Evolutionary conservation across 805 yeast genomes (phyloP), one percentile per base, ranked within the genome.

Genomic region (Kockiozyma suomiensis): DNA sequence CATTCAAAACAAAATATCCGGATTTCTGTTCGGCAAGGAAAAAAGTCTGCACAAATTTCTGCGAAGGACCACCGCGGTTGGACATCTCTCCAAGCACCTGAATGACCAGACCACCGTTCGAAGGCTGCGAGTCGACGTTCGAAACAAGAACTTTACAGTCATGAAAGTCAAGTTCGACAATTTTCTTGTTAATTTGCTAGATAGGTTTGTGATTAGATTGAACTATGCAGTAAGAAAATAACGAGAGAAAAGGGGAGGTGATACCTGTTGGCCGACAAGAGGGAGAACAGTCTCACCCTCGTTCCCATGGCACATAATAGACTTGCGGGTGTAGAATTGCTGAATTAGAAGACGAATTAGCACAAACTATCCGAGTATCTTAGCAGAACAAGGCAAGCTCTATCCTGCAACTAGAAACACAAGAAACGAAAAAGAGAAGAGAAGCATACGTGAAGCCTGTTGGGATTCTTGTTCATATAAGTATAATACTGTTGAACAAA

Each of bases 51-150:
- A 69, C 73, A 61, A 77, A 77, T 70, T 74, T 75, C 60, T 69
- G 70, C 17, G 72, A 66, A 1, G 71, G 70, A 7, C 64, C 67
- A 30, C 71, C 74, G 50, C 66, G 65, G 54, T 67, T 66, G 46
- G 76, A 63, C 73, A 76, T 70, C 65, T 77, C 80, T 42, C 80
- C 80, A 8, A 75, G 59, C 7, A 77, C 78, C 59, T 73, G 76
- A 40, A 76, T 68, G 35, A 77, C 66, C 13, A 76, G 66, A 26
- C 77, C 75, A 15, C 69, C 69, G 37, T 67, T 62, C 30, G 73
- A 65, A 15, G 70, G 72, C 66, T 74, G 74, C 56, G 70, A 70
- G 64, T 75, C 75, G 51, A 77, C 71, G 50, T 72, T 72, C 43
- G 77, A 70, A 12, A 77, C 70, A 37, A 72, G 61, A 17, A 76